These are phyloP conservation scores for Solanum aculeatissimum DNA, from an alignment of 305 asterid species.

Conservation along the genomic window DNA sequence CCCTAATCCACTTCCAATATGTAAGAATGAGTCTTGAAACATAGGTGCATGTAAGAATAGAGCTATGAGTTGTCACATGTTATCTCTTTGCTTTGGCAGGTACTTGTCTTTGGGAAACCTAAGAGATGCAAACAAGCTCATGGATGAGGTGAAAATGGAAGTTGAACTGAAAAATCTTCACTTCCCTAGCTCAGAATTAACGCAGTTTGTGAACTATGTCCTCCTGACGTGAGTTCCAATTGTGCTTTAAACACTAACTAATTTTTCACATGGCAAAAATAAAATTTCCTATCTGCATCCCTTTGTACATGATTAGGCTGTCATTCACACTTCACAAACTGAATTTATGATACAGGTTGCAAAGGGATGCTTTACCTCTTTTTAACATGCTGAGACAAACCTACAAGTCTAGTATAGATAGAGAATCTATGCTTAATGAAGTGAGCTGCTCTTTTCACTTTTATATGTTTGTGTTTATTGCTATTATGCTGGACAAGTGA, in stretches of 20 bases:
- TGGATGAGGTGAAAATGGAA: conserved; percentile 77
- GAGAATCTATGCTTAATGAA: conserved; percentile 61
- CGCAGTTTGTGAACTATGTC: conserved; percentile 66
- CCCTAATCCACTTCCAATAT: no score
- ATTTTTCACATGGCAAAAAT: background rate
- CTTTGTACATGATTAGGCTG: background rate
- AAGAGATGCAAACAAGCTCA: conserved; percentile 81
- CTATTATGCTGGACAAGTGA: background rate
- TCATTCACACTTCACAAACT: background rate
- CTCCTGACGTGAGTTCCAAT: conserved; percentile 53
- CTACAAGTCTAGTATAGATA: conserved; percentile 52
- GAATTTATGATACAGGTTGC: conserved; percentile 42
- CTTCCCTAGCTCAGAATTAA: conserved; percentile 69
- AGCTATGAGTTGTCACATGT: no score
- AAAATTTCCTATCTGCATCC: background rate
- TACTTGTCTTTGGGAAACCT: conserved; percentile 78
- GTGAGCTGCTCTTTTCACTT: conserved; percentile 12
- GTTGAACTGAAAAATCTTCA: conserved; percentile 41
- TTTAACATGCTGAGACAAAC: conserved; percentile 75
- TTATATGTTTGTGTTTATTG: background rate
- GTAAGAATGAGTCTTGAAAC: no score
- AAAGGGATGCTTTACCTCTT: conserved; percentile 87
- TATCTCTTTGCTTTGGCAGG: conserved; percentile 22
- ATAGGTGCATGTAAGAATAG: no score
- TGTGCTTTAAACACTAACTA: background rate